Percentiles rank a stretch among this genome's conserved stretches.
Conservation (phyloP, 257 asterid species). For the Gentiana straminea region DNA sequence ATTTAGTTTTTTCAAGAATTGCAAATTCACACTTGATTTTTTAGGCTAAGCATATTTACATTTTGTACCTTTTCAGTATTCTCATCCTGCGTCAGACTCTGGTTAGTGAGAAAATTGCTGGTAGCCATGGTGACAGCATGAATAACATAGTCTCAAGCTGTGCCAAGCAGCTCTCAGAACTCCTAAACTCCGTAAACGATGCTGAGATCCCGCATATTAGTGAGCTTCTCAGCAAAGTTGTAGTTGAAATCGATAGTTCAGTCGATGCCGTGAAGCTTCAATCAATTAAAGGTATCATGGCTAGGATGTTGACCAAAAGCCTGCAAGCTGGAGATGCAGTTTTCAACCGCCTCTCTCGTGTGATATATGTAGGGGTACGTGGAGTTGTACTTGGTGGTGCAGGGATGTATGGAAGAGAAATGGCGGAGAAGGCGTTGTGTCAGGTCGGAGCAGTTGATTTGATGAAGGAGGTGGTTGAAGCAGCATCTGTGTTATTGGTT, state of each 20-base stretch:
- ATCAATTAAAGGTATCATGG: constrained; percentile 49
- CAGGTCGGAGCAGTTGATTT: constrained; percentile 63
- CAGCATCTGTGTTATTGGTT: constrained; percentile 42
- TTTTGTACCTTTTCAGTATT: constrained; percentile 28
- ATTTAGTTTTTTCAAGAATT: neutral
- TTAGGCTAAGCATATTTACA: neutral
- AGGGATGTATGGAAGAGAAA: constrained; percentile 37
- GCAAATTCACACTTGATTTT: neutral
- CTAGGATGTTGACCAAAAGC: constrained; percentile 72
- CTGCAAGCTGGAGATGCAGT: constrained; percentile 70
- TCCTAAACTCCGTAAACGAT: constrained; percentile 43
- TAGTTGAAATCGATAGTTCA: constrained; percentile 8
- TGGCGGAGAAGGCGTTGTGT: constrained; percentile 56
- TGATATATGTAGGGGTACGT: constrained; percentile 48
- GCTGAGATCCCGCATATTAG: constrained; percentile 61
- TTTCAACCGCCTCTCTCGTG: constrained; percentile 48
- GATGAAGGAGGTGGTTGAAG: constrained; percentile 37
- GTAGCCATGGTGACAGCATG: constrained; percentile 33
- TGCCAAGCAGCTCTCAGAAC: constrained; percentile 39
- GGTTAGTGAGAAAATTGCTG: constrained; percentile 37
- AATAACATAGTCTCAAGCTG: constrained; percentile 39
- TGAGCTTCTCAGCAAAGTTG: constrained; percentile 30
- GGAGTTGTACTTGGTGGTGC: constrained; percentile 61
- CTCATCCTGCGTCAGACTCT: constrained; percentile 70
- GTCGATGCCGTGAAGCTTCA: constrained; percentile 28